Base-by-base conservation (phyloP, 2,329 filamentous ascomycete genomes). In the Didymella glomerata region DNA sequence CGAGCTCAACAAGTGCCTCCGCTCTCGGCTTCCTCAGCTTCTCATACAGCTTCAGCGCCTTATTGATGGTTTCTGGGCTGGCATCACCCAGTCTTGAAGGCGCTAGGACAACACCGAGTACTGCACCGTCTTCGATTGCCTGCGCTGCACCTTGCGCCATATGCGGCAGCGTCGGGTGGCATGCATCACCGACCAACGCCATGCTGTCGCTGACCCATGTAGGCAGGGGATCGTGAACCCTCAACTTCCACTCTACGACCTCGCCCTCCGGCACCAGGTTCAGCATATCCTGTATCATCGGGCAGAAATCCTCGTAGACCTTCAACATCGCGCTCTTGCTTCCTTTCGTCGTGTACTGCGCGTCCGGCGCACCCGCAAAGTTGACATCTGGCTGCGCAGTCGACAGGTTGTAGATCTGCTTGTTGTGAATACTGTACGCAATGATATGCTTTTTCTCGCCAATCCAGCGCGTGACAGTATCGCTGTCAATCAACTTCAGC, bases 391-490 rank as follows among this genome's bases (percentile, higher is more conserved):
- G 85, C 61, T 89, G 87, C 0, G 84, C 80, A 2, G 87, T 88
- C 13, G 84, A 86, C 40, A 90, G 76, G 75, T 90, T 90, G 79
- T 90, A 90, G 57, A 90, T 85, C 16, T 82, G 82, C 68, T 91
- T 86, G 70, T 83, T 85, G 61, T 85, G 83, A 42, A 94, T 88
- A 0, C 90, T 88, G 73, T 93, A 94, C 0, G 89, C 89, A 67
- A 93, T 91, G 74, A 92, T 90, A 76, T 93, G 91, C 1, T 89
- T 84, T 66, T 85, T 85, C 71, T 88, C 87, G 30, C 90, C 90
- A 50, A 93, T 89, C 90, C 90, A 93, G 48, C 91, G 85, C 38
- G 87, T 88, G 2, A 90, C 90, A 48, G 84, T 81, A 68, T 92
- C 85, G 42, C 83, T 82, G 65, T 91, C 86, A 22, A 93, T 81